A percentile compares a stretch with the other conserved stretches of the same genome.
Evolutionary conservation across 1,284 basidiomycete species (phyloP).

Genomic region (Flammula alnicola): DNA sequence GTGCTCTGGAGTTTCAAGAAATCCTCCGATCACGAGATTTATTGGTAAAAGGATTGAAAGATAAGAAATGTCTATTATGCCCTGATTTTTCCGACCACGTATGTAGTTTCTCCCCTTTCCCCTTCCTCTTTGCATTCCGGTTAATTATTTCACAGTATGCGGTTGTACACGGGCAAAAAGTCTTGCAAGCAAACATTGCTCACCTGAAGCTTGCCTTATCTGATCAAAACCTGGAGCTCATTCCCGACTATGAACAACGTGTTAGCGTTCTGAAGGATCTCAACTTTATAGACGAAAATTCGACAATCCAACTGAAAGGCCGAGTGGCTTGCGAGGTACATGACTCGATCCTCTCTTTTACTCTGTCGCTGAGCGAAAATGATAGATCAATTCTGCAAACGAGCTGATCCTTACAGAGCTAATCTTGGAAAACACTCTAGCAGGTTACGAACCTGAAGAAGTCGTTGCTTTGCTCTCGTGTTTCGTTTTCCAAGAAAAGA

Average conservation of each 20-base stretch:
- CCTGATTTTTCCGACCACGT: slow-evolving; percentile 73
- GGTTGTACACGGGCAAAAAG: slow-evolving; percentile 75
- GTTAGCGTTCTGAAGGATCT: slow-evolving; percentile 91
- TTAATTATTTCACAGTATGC: slow-evolving; percentile 61
- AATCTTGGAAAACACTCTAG: slow-evolving; percentile 94
- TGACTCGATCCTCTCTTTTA: not conserved
- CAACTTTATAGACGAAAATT: slow-evolving; percentile 91
- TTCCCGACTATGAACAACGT: slow-evolving; percentile 97
- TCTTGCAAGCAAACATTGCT: slow-evolving; percentile 75
- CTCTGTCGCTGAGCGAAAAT: slow-evolving; percentile 17
- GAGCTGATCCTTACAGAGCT: slow-evolving; percentile 96
- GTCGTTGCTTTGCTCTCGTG: slow-evolving; percentile 96
- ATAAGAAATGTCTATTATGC: slow-evolving; percentile 60
- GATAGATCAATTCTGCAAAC: slow-evolving; percentile 94
- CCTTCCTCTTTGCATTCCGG: slow-evolving; percentile 1
- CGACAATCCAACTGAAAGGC: slow-evolving; percentile 94
- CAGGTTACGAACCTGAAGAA: slow-evolving; percentile 91
- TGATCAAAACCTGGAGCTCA: slow-evolving; percentile 95
- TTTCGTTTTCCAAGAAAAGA: slow-evolving; percentile 98
- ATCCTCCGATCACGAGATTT: slow-evolving; percentile 63
- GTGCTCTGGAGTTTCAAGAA: slow-evolving; percentile 94
- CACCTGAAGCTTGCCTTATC: slow-evolving; percentile 82
- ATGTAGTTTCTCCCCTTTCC: slow-evolving; percentile 33
- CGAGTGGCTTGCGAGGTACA: slow-evolving; percentile 95
- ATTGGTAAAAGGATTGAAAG: slow-evolving; percentile 47